Percentiles rank a stretch among this genome's conserved stretches.
phyloP scores from a whole-genome alignment of 495 filamentous ascomycete species.

The Podospora pseudopauciseta region DNA sequence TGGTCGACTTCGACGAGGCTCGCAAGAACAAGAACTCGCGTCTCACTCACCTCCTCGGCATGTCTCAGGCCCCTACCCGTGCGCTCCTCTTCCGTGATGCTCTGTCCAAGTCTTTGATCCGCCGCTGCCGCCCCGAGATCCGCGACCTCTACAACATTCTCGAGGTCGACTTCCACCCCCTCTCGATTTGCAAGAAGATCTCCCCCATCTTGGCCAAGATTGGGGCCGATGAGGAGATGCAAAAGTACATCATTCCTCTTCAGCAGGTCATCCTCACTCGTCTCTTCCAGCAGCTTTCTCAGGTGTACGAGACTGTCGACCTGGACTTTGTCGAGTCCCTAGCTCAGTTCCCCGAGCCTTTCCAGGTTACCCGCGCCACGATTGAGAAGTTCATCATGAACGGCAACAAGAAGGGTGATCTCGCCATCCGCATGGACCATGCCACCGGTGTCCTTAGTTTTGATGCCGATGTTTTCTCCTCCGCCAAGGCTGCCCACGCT shows the following conservation, averaged over 20 bases:
- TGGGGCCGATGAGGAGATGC: constrained; percentile 90
- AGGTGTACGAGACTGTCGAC: constrained; percentile 98
- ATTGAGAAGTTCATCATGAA: constrained; percentile 99
- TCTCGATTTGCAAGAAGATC: constrained; percentile 99
- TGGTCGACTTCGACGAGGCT: constrained; percentile 94
- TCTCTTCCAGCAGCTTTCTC: constrained; percentile 97
- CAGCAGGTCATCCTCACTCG: constrained; percentile 98
- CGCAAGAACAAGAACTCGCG: constrained; percentile 98
- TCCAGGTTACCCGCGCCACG: constrained; percentile 83
- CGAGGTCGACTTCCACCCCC: constrained; percentile 97
- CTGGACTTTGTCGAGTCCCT: constrained; percentile 90
- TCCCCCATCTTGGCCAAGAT: constrained; percentile 93
- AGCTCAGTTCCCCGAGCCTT: constrained; percentile 93
- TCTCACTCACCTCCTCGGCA: constrained; percentile 91
- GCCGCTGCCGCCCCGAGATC: constrained; percentile 88
- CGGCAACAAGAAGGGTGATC: constrained; percentile 98
- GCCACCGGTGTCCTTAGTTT: constrained; percentile 92
- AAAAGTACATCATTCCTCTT: constrained; percentile 88
- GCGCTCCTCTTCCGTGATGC: constrained; percentile 92
- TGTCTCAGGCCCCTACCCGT: constrained; percentile 83
- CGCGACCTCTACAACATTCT: constrained; percentile 96
- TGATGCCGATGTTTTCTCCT: constrained; percentile 96
- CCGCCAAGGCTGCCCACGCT: constrained; percentile 84
- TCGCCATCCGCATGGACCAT: constrained; percentile 94
- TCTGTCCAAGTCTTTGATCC: constrained; percentile 86